phyloP scores from a whole-genome alignment of 345 rosid species.

The Geranium brycei region DNA sequence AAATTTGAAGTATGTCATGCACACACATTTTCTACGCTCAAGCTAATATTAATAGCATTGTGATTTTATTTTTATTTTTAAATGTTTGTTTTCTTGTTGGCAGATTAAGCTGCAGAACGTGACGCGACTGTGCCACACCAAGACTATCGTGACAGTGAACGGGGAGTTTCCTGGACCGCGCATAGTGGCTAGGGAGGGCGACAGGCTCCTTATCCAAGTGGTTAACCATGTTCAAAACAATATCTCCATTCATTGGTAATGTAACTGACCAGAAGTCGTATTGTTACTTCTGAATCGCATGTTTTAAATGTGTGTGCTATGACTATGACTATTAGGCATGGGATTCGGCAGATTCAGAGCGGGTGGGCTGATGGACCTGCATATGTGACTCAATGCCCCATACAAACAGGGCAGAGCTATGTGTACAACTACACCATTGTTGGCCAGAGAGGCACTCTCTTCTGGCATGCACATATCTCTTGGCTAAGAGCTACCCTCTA shows the following conservation, averaged over 20 bases:
- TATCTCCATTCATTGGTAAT: constrained; percentile 39
- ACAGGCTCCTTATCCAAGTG: constrained; percentile 37
- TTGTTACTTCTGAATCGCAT: not conserved
- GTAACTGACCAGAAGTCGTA: not conserved
- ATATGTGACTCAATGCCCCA: constrained; percentile 53
- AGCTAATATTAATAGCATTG: not conserved
- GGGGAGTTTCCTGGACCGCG: constrained; percentile 49
- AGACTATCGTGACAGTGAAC: constrained; percentile 47
- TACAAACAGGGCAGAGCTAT: constrained; percentile 40
- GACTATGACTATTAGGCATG: constrained; percentile 33
- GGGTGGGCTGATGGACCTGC: constrained; percentile 66
- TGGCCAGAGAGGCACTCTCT: constrained; percentile 53
- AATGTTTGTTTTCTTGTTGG: constrained; percentile 1
- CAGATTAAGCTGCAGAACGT: constrained; percentile 35
- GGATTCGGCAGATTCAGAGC: constrained; percentile 37
- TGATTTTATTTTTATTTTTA: not conserved
- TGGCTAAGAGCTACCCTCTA: constrained; percentile 69
- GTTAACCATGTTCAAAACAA: constrained; percentile 39
- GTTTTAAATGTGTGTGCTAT: not conserved
- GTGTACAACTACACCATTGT: constrained; percentile 42
- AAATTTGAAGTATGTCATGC: constrained; percentile 41
- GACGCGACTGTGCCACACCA: constrained; percentile 39
- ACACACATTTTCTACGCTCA: too few species aligned
- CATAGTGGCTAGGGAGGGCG: constrained; percentile 46
- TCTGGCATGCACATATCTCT: constrained; percentile 43